A percentile compares a stretch with the other conserved stretches of the same genome.
Evolutionary conservation across 2,329 filamentous ascomycete species (phyloP).

Genomic region (Talaromyces albobiverticillius): DNA sequence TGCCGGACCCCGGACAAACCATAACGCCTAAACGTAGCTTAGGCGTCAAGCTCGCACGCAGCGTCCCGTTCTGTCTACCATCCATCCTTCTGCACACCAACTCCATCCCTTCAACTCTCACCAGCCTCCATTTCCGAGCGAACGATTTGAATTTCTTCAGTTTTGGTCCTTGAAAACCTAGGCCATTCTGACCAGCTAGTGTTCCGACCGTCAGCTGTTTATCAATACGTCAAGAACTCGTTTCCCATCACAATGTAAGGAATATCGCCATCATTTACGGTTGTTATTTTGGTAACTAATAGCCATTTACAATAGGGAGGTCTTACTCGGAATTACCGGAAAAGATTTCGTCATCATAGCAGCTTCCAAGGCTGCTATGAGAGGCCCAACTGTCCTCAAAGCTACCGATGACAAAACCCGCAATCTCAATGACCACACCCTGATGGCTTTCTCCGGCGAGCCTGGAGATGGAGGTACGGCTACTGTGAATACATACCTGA

Average conservation of each 20-base stretch:
- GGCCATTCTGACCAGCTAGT: background rate
- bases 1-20: slow-evolving; percentile 14
- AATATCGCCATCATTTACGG: slow-evolving; percentile 2
- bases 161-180: background rate
- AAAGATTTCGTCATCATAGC: slow-evolving; percentile 99
- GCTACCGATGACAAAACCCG: slow-evolving; percentile 95
- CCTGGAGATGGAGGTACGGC: slow-evolving; percentile 83
- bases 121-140: background rate
- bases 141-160: background rate
- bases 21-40: slow-evolving; percentile 21
- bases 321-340: slow-evolving; percentile 95
- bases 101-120: background rate
- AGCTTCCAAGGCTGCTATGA: slow-evolving; percentile 96
- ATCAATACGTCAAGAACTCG: background rate
- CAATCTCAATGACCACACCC: slow-evolving; percentile 83
- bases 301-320: slow-evolving; percentile 67
- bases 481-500: background rate
- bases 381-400: slow-evolving; percentile 94
- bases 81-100: background rate
- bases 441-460: slow-evolving; percentile 95
- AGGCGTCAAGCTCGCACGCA: slow-evolving; percentile 43
- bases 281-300: background rate
- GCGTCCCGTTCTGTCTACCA: slow-evolving; percentile 17
- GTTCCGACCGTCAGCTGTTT: background rate
- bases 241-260: slow-evolving; percentile 13